Base-by-base conservation (phyloP, 345 rosid genomes). In the Chamaenerion angustifolium region DNA sequence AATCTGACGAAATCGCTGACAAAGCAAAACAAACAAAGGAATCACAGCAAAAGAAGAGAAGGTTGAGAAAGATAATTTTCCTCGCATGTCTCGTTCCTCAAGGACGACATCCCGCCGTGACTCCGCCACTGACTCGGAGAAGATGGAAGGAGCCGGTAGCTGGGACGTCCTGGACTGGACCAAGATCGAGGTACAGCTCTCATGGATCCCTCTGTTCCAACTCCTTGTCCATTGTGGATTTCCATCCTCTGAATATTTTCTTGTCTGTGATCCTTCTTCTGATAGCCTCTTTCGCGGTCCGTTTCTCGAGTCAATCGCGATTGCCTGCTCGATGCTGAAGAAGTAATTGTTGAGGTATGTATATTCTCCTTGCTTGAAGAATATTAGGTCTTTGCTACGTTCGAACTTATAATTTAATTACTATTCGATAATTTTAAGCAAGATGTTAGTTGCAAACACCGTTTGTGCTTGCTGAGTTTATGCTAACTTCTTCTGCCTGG, bases 91-190 rank as follows among this genome's bases (percentile, higher is more conserved):
- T 27, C 75, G 80, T 52, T 63, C 82, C 40, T 71, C 61, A 67
- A 64, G 85, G 51, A 48, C 76, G 54, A 58, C 68, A 56, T 71
- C 89, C 53, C 65, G 70, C 52, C 62, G 84, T 21, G 77, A 59
- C 65, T 58, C 76, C 45, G 44, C 71, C 52, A 46, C 71, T 16
- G 69, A 72, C 40, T 64, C 77, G 59, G 85, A 83, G 61, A 75
- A 64, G 79, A 76, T 82, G 76, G 95, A 89, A 18, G 79, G 75
- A 51, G 65, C 78, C 46, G 85, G 82, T 46, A 76, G 89, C 68
- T 89, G 95, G 95, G 88, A 85, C 62, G 76, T 75, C 42, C 73
- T 85, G 57, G 97, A 81, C 60, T 89, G 95, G 95, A 75, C 76
- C 62, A 69, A 85, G 73, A 40, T 64, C 49, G 98, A 85, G 68